phyloP scores from a whole-genome alignment of 768 basidiomycete genomes.

The Coprinellus micaceus region DNA sequence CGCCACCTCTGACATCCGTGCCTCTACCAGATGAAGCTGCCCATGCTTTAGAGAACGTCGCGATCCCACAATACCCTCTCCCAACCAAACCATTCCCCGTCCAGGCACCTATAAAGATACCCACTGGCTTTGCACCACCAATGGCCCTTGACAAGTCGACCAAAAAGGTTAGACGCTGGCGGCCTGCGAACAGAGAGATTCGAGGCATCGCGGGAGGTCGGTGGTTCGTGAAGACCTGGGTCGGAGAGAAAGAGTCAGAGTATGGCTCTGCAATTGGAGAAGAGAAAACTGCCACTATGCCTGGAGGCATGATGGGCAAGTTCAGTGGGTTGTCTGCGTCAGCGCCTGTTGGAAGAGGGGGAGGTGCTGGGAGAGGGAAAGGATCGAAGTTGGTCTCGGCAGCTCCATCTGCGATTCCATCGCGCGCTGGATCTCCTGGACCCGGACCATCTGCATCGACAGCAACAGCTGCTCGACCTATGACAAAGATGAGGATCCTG shows the following conservation, averaged over 20 bases:
- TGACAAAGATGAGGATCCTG: constrained; percentile 68
- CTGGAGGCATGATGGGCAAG: constrained; percentile 32
- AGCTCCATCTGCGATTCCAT: constrained; percentile 49
- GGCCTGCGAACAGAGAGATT: constrained; percentile 70
- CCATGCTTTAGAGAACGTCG: constrained; percentile 51
- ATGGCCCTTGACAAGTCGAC: constrained; percentile 63
- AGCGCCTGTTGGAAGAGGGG: constrained; percentile 35
- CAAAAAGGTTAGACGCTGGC: constrained; percentile 68
- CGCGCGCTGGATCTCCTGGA: constrained; percentile 53
- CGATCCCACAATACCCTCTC: constrained; percentile 72
- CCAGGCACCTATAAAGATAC: constrained; percentile 73
- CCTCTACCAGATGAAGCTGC: constrained; percentile 33
- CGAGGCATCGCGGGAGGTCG: constrained; percentile 80
- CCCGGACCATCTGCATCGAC: constrained; percentile 31
- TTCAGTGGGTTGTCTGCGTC: constrained; percentile 41
- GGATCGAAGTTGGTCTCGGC: constrained; percentile 36
- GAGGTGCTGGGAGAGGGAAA: constrained; percentile 37
- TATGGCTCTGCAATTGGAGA: constrained; percentile 41
- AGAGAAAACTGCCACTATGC: constrained; percentile 22
- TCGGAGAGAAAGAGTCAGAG: constrained; percentile 78
- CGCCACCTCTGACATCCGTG: constrained; percentile 19
- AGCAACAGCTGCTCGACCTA: constrained; percentile 40
- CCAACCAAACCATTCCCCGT: constrained; percentile 84
- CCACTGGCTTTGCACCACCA: constrained; percentile 64
- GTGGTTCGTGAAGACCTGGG: constrained; percentile 79